Base-by-base conservation (phyloP, 1,139 yeast species). In the Saccharomyces hybrid region DNA sequence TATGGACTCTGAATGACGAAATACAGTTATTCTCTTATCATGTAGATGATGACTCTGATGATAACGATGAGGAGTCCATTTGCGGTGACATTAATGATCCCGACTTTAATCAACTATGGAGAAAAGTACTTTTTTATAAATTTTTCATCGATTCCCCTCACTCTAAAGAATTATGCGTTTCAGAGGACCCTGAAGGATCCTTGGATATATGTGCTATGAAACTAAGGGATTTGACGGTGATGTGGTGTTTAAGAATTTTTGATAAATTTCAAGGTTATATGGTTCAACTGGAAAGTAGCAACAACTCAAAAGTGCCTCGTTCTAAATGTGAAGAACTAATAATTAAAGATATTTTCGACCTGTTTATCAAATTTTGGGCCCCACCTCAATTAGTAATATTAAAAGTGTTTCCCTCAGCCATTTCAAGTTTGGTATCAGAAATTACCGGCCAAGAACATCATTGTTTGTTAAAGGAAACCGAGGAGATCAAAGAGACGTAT, bases 301-400 rank as follows among this genome's bases (percentile, higher is more conserved):
- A 25, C 54, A 50, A n/a, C 25, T 49, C 7, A 50, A 48, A 32
- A 48, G 53, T 26, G 50, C 47, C 26, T 26, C 50, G n/a, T 11
- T 13, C 16, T 2, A 49, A 49, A 11, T 50, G 67, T 7, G 64
- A 66, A 52, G 59, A 60, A 3, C 44, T 57, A 5, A 59, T 68
- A 5, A 56, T 64, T 1, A 53, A 55, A 28, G 55, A 52, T 23
- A 57, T 67, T 11, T 67, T 66, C 46, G 60, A 71, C 23, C 62
- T 77, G 16, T 81, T 83, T 55, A 75, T 78, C 2, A 78, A 77
- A 38, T 80, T 75, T 52, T 73, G 83, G 61, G 86, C 88, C 0
- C 78, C 84, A 1, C 88, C 88, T 0, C 72, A 75, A 28, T 63
- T 70, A 4, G 81, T 84, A 0, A 70, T 83, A 2, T 57, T 65